Percentiles rank a stretch among this genome's conserved stretches.
Conservation (phyloP, 352 stramenopile genomes). For the Pythium sukuiense region DNA sequence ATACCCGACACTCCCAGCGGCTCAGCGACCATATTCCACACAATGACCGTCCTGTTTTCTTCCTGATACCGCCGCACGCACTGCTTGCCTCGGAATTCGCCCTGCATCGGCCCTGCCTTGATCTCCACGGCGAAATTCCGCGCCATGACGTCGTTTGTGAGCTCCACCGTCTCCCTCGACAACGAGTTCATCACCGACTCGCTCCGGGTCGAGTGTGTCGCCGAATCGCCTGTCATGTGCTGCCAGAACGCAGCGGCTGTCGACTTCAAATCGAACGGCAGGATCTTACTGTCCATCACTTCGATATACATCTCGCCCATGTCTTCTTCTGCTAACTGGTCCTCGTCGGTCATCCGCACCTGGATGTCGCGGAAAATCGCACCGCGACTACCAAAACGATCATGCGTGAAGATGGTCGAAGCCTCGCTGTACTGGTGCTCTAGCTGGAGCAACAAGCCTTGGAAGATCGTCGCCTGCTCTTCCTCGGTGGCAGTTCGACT, state of each 20-base stretch:
- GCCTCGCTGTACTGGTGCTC: slow-evolving; percentile 8
- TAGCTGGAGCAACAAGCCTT: slow-evolving; percentile 3
- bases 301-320: slow-evolving; percentile 32
- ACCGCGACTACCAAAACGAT: background rate
- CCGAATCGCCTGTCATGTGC: slow-evolving; percentile 32
- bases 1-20: slow-evolving; percentile 33
- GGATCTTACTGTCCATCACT: slow-evolving; percentile 32
- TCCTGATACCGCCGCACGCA: slow-evolving; percentile 42
- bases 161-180: slow-evolving; percentile 29
- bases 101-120: slow-evolving; percentile 24
- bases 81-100: slow-evolving; percentile 44
- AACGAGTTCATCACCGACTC: slow-evolving; percentile 32
- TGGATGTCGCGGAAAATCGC: slow-evolving; percentile 26
- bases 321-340: background rate
- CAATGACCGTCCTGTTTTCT: slow-evolving; percentile 33
- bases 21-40: slow-evolving; percentile 49
- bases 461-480: slow-evolving; percentile 8
- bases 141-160: slow-evolving; percentile 29
- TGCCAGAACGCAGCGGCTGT: slow-evolving; percentile 38
- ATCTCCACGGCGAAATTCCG: slow-evolving; percentile 31
- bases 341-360: slow-evolving; percentile 20
- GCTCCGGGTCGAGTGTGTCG: no score
- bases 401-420: background rate
- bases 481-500: background rate
- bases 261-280: slow-evolving; percentile 36